Base-by-base conservation (phyloP, 345 rosid species). In the Gossypium mustelinum region DNA sequence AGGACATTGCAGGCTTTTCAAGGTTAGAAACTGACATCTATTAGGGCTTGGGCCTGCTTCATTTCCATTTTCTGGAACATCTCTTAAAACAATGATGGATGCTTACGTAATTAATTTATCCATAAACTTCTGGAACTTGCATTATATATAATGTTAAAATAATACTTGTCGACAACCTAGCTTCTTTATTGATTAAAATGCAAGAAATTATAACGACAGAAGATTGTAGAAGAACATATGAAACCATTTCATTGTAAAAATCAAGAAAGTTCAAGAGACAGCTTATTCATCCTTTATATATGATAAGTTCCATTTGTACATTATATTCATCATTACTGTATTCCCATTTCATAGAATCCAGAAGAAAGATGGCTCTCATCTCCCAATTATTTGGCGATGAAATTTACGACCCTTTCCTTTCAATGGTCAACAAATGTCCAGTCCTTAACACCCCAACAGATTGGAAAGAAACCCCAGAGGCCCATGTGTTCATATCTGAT, bases 381-480 rank as follows among this genome's bases (percentile, higher is more conserved):
- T 75, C 88, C 66, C 80, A 78, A 12, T 25, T 83, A 4, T 29
- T 73, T 8, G 77, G 81, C 24, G 84, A 67, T 50, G 88, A 85
- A 71, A 77, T 75, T 2, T 73, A 73, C 16, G 88, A 88, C 68
- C 89, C 88, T 9, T 86, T 88, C 72, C 86, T 88, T 11, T 80
- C 87, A 6, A 41, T 88, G 80, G 55, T 82, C 3, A 85, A 84
- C 78, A 78, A 67, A 44, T 86, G 92, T 57, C 92, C 92, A 0
- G 87, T 86, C 11, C 82, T 88, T 1, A 81, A 75, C 50, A 58
- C 84, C 3, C 88, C 85, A 10, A 79, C 81, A 1, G 88, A 86
- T 76, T 83, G 86, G 89, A 81, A 80, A 62, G 88, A 85, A 70
- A 87, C 90, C 27, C 86, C 82, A 1, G 80, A 83, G 12, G 82